Evolutionary conservation across 345 rosid species (phyloP), one percentile per base, ranked within the genome.

Genomic region (Luvunga scandens): DNA sequence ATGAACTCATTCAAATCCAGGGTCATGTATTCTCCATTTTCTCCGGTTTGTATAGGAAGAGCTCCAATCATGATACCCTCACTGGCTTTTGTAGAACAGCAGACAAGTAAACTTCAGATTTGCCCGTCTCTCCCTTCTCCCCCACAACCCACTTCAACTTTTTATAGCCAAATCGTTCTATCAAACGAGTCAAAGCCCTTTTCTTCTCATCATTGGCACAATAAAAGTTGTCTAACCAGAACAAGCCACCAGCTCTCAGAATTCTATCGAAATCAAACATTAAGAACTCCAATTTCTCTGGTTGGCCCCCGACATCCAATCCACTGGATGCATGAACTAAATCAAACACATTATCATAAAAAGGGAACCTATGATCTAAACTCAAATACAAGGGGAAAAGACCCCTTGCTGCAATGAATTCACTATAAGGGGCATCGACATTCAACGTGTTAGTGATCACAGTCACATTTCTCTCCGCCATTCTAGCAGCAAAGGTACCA

Each of bases 131-230:
- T 22, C 63, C 63, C 80, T 94, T 94, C 88, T 94, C 98, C 27
- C 99, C 98, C 18, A 90, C 86, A 28, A 90, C 98, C 98, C 98
- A 96, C 82, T 94, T 96, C 76, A 96, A 86, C 88, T 96, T 96
- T 86, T 90, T 96, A 79, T 96, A 94, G 57, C 97, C 94, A 45
- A 96, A 91, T 71, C 84, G 89, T 90, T 96, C 99, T 0, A 94
- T 89, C 84, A 96, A 75, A 66, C 89, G 89, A 18, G 97, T 96
- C 83, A 96, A 80, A 22, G 79, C 83, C 73, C 80, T 86, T 88
- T 90, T 96, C 90, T 90, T 92, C 75, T 85, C 91, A 6, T 92
- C 97, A 21, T 75, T 83, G 22, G 86, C 91, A 70, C 95, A 96
- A 22, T 73, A 84, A 75, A 91, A 92, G 73, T 89, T 96, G 77